Percentiles rank a stretch among this genome's conserved stretches.
Evolutionary conservation across 1,139 yeast genomes (phyloP).

Genomic region (Scheffersomyces illinoinensis): DNA sequence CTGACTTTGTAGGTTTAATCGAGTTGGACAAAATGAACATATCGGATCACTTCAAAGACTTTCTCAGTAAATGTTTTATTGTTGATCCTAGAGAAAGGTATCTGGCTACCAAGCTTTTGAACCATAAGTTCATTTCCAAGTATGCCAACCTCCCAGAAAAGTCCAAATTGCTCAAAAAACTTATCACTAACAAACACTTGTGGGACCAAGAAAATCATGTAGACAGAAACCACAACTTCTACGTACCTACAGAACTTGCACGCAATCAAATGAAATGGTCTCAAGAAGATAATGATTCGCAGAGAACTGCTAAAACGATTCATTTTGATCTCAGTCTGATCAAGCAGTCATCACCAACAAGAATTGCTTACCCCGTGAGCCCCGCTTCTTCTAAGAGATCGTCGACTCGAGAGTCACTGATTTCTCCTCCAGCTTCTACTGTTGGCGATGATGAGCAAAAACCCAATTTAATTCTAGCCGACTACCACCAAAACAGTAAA

Average conservation of each 20-base stretch:
- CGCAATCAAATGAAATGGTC: slow-evolving; percentile 39
- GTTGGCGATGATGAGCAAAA: background rate
- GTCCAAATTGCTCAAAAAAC: slow-evolving; percentile 25
- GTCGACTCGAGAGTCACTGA: slow-evolving; percentile 8
- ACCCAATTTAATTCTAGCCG: slow-evolving; percentile 1
- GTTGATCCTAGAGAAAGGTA: slow-evolving; percentile 62
- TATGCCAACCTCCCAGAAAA: slow-evolving; percentile 12
- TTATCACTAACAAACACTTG: slow-evolving; percentile 38
- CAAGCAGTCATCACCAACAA: slow-evolving; percentile 7
- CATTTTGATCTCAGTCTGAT: slow-evolving; percentile 43
- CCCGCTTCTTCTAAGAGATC: slow-evolving; percentile 16
- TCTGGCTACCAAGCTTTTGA: slow-evolving; percentile 57
- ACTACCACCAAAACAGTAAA: background rate
- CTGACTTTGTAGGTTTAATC: slow-evolving; percentile 36
- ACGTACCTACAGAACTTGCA: slow-evolving; percentile 41
- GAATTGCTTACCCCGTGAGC: slow-evolving; percentile 6
- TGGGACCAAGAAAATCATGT: slow-evolving; percentile 48
- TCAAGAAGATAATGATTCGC: slow-evolving; percentile 14
- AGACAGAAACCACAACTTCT: slow-evolving; percentile 33
- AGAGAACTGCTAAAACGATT: slow-evolving; percentile 14
- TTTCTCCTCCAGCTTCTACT: slow-evolving; percentile 5
- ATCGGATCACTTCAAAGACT: slow-evolving; percentile 46
- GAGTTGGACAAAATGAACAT: slow-evolving; percentile 26
- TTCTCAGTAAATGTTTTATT: slow-evolving; percentile 62
- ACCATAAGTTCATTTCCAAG: slow-evolving; percentile 55